Evolutionary conservation across 495 filamentous ascomycete species (phyloP).

Genomic region (Penicillium parvum): DNA sequence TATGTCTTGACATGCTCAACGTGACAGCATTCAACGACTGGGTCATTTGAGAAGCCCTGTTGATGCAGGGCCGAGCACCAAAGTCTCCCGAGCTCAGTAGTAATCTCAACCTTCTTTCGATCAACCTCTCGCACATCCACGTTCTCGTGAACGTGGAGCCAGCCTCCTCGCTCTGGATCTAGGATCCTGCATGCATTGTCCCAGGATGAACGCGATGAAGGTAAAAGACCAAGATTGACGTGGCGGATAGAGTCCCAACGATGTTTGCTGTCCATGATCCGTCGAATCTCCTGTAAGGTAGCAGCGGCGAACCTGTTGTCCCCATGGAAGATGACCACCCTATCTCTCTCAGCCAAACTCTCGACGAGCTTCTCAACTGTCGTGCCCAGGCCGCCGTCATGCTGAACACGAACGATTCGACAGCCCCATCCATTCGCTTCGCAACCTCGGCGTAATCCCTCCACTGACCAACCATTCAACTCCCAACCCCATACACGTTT

Average conservation of each 20-base stretch:
- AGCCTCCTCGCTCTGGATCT: constrained; percentile 49
- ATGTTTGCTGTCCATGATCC: constrained; percentile 17
- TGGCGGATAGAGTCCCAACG: constrained; percentile 49
- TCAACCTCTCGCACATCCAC: constrained; percentile 61
- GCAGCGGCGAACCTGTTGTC: constrained; percentile 55
- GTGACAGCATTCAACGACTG: constrained; percentile 53
- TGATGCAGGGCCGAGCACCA: constrained; percentile 5
- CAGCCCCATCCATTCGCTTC: constrained; percentile 61
- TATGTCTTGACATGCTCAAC: constrained; percentile 84
- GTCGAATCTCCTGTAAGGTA: constrained; percentile 36
- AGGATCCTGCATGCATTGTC: constrained; percentile 56
- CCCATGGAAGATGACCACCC: constrained; percentile 65
- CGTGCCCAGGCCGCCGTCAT: constrained; percentile 18
- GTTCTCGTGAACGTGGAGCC: constrained; percentile 87
- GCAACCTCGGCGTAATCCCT: constrained; percentile 71
- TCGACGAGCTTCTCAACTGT: constrained; percentile 27
- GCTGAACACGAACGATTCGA: constrained; percentile 41
- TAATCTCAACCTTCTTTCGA: constrained; percentile 36
- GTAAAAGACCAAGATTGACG: constrained; percentile 79
- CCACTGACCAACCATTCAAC: constrained; percentile 81
- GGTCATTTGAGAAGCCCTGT: neutral
- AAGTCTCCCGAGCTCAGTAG: constrained; percentile 14
- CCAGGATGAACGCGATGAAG: constrained; percentile 65
- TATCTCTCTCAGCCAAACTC: constrained; percentile 26
- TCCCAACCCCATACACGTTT: constrained; percentile 77